A percentile compares a stretch with the other conserved stretches of the same genome.
These are phyloP conservation scores for Venturia pyrina DNA, from an alignment of 2,329 filamentous ascomycete genomes.

Conservation along the genomic window DNA sequence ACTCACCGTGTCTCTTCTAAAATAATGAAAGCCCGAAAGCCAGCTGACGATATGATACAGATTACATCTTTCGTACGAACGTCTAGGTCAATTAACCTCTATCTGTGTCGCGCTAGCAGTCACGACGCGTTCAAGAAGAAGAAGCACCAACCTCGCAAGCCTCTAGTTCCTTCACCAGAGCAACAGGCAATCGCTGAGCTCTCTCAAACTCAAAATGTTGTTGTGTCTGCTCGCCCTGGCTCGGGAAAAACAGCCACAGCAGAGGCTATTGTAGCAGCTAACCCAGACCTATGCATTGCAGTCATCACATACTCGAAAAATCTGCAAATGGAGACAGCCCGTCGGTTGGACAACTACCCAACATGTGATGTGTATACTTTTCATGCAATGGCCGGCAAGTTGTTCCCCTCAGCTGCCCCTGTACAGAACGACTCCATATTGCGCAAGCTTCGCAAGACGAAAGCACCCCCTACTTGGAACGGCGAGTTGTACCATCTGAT, in stretches of 20 bases:
- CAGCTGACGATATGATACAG: not conserved
- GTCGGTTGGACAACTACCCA: constrained; percentile 12
- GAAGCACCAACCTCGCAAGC: not conserved
- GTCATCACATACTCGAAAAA: constrained; percentile 14
- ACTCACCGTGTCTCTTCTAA: not conserved
- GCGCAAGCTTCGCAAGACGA: constrained; percentile 11
- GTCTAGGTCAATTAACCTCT: not conserved
- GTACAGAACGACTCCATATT: constrained; percentile 9
- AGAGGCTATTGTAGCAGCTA: constrained; percentile 14
- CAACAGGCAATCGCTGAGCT: constrained; percentile 6
- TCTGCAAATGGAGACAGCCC: constrained; percentile 13
- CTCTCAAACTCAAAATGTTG: constrained; percentile 13
- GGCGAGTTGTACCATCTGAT: constrained; percentile 14
- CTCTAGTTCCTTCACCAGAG: not conserved
- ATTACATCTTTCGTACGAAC: not conserved
- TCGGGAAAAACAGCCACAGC: constrained; percentile 15
- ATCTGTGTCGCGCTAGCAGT: not conserved
- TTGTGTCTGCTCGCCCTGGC: constrained; percentile 14
- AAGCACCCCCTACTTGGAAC: constrained; percentile 11
- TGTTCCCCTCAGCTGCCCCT: not conserved
- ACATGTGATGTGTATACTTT: constrained; percentile 12
- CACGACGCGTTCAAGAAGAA: not conserved
- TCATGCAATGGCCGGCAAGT: constrained; percentile 12
- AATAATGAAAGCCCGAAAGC: not conserved
- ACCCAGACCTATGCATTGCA: constrained; percentile 12